Evolutionary conservation across 176 grass and related monocot genomes (phyloP), one percentile per base, ranked within the genome.

Genomic region (bread wheat (Triticum aestivum)): DNA sequence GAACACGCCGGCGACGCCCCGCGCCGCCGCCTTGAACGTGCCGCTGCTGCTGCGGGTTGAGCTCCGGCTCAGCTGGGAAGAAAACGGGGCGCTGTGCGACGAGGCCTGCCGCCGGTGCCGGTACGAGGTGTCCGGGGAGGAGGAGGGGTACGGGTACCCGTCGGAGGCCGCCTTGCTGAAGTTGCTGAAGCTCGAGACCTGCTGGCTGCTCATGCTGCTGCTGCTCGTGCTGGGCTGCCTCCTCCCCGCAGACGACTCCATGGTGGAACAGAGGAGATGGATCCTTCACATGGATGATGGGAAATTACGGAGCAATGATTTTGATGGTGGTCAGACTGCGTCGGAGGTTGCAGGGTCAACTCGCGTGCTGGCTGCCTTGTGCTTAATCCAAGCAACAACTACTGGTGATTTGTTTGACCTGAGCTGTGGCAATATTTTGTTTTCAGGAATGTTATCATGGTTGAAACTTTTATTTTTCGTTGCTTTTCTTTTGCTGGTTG

Each of bases 31-130:
- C 7, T 32, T 91, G 81, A 91, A 68, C 4, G 76, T 80, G 75
- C 76, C 11, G 47, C 83, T 63, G 66, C 66, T 0, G 45, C 74
- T 56, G 75, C 74, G 74, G 66, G 77, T 78, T 7, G 84, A 78
- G 64, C 81, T 87, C 47, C 81, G 66, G 85, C 85, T 87, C 61
- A 87, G 26, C 85, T 76, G 47, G 1, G 76, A 87, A 30, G 76
- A 87, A 7, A 77, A 87, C 8, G 79, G 81, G 12, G 41, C 68
- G 76, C 85, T 83, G 84, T 81, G 38, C 32, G 85, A 75, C 3
- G 89, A 87, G 52, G 30, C 13, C 85, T 87, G 85, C 75, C 59
- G 80, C 58, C 61, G 34, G 80, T 90, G 80, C 66, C 61, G 34
- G 80, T 90, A 68, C 34, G 62, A 72, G 72, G 59, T 10, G 24